Evolutionary conservation across 257 asterid genomes (phyloP), one percentile per base, ranked within the genome.

Genomic region (Anisodus acutangulus): DNA sequence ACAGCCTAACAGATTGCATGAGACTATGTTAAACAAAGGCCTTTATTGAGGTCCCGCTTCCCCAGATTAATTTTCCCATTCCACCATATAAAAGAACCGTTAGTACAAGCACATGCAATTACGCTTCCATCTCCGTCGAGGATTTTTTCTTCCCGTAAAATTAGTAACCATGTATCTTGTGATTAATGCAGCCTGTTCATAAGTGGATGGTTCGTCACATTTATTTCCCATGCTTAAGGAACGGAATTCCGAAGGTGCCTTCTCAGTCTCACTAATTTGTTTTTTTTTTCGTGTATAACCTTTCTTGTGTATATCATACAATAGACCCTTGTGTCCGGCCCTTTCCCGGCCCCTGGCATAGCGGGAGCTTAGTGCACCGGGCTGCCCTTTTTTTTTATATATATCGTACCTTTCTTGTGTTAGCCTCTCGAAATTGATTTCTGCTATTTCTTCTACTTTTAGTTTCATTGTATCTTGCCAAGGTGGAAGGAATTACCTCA

Each of bases 161-260:
- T 76, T 76, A 76, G 63, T 51, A 76, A 76, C 63, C 6, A 26
- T 19, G 63, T 76, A 76, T 12, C 63, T 76, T 53, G 13, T 81
- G 15, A 85, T 80, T 57, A 53, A 85, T 90, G 91, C 97, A 97
- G 99, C 99, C 99, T 88, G 98, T 97, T 72, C 98, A 97, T 87
- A 97, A 93, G 88, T 97, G 99, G 99, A 95, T 97, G 91, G 94
- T 95, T 71, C 98, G 98, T 22, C 99, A 97, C 87, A 89, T 97
- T 82, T 97, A 97, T 88, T 90, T 94, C 67, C 99, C 99, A 9
- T 97, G 97, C 91, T 84, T 97, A 84, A 93, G 97, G 22, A 90
- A 90, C 85, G 98, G 99, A 78, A 87, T 95, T 45, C 94, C 99
- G 15, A 97, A 97, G 97, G 99, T 97, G 86, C 81, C 81, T 49